Base-by-base conservation (phyloP, 2,329 filamentous ascomycete genomes). In the Colletotrichum godetiae region DNA sequence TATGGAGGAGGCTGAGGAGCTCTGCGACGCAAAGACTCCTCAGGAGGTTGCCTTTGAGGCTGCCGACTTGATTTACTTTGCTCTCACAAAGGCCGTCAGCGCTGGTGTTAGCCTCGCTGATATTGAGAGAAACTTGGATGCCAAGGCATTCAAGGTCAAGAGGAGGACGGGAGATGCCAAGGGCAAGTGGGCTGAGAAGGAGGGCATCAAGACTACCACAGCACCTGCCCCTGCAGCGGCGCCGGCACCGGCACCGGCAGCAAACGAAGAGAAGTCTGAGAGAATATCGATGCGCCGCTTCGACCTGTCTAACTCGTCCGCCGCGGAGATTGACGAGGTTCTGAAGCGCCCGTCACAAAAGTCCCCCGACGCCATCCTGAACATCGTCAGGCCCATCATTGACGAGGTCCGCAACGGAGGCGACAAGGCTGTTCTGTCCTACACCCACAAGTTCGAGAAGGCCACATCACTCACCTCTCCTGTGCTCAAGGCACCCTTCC, bases 391-490 rank as follows among this genome's bases (percentile, higher is more conserved):
- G 46, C 97, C 97, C 1, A 99, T 99, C 78, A 95, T 99, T 79
- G 91, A 96, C 71, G 94, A 95, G 60, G 93, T 99, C 68, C 93
- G 92, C 68, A 88, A 90, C 56, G 91, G 94, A 42, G 97, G 97
- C 66, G 97, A 99, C 83, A 93, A 93, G 78, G 95, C 95, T 3
- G 88, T 99, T 29, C 89, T 99, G 57, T 93, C 94, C 63, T 98
- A 98, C 83, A 98, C 97, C 1, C 95, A 98, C 89, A 98, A 97
- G 83, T 99, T 99, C 78, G 97, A 99, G 81, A 98, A 96, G 85
- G 97, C 96, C 0, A 97, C 94, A 0, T 96, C 94, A 3, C 87
- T 99, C 73, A 97, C 91, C 15, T 96, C 95, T 0, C 95, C 96
- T 0, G 95, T 99, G 15, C 87, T 99, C 75, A 93, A 92, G 79